These are phyloP conservation scores for Cladosporium sp. DNA, from an alignment of 2,329 filamentous ascomycete species.

Conservation along the genomic window DNA sequence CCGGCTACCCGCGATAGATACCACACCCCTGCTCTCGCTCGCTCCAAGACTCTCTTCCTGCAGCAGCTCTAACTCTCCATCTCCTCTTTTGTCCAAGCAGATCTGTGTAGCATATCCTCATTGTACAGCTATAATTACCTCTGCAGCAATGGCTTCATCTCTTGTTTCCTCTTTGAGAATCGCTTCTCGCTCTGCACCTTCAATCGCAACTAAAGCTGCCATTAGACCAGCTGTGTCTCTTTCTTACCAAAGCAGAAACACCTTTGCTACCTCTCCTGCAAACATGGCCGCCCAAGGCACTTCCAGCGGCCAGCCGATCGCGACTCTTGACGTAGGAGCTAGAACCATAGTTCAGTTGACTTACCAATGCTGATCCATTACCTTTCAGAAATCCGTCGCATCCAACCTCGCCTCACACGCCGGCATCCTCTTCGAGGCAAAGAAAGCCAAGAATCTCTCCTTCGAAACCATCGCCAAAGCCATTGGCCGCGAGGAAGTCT, in stretches of 20 bases:
- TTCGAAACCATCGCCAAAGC: conserved; percentile 74
- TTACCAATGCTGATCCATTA: conserved; percentile 11
- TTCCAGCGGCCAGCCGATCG: conserved; percentile 29
- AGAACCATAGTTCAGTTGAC: background rate
- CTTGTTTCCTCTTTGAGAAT: conserved; percentile 13
- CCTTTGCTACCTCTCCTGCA: conserved; percentile 13
- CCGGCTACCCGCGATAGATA: conserved; percentile 2
- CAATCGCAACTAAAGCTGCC: conserved; percentile 6
- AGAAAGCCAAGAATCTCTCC: conserved; percentile 68
- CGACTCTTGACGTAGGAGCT: conserved; percentile 24
- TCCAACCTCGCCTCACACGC: conserved; percentile 68
- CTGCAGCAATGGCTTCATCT: conserved; percentile 11
- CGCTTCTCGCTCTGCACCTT: conserved; percentile 11
- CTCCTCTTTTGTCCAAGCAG: conserved; percentile 4
- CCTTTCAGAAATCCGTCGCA: conserved; percentile 58
- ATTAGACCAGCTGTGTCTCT: conserved; percentile 9
- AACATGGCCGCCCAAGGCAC: conserved; percentile 20
- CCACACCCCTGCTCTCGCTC: background rate
- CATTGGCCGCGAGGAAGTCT: conserved; percentile 76
- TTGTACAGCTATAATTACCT: conserved; percentile 5
- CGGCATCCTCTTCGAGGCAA: conserved; percentile 73
- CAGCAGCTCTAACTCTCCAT: background rate
- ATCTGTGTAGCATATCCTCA: background rate
- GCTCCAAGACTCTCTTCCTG: no score
- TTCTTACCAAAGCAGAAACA: conserved; percentile 13